These are phyloP conservation scores for Coccomyxa sp. DNA, from an alignment of 139 green algal species.

Conservation along the genomic window DNA sequence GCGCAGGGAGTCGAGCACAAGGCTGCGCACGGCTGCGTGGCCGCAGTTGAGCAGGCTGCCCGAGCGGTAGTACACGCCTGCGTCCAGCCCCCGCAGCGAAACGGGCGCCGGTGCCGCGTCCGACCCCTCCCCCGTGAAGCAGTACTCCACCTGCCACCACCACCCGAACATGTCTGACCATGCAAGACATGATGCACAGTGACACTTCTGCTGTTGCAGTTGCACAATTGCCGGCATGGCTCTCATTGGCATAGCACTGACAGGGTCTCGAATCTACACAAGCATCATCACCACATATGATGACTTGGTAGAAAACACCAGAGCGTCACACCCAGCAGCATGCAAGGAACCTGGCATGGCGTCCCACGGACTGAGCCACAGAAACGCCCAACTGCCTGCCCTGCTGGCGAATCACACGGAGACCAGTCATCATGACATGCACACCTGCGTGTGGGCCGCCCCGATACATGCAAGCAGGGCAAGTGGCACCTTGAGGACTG, in stretches of 20 bases:
- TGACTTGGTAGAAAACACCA: no score
- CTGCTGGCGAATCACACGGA: background rate
- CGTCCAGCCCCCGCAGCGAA: constrained; percentile 59
- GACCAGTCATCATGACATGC: background rate
- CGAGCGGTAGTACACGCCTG: constrained; percentile 56
- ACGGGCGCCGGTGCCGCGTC: constrained; percentile 38
- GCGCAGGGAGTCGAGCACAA: constrained; percentile 50
- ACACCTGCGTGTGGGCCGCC: background rate
- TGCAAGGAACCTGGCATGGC: no score
- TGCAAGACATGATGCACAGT: constrained; percentile 1
- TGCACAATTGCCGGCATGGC: no score
- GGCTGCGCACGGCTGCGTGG: constrained; percentile 51
- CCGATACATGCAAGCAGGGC: background rate
- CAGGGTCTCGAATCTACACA: no score
- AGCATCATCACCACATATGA: no score
- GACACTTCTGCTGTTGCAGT: no score
- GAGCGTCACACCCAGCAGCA: no score
- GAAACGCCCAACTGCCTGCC: background rate
- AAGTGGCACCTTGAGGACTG: background rate
- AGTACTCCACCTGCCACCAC: constrained; percentile 58
- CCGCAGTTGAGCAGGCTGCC: constrained; percentile 65
- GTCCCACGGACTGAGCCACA: no score
- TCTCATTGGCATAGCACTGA: no score
- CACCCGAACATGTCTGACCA: no score
- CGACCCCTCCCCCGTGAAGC: constrained; percentile 65